phyloP scores from a whole-genome alignment of 768 basidiomycete genomes.

The Boletus sensibilis region DNA sequence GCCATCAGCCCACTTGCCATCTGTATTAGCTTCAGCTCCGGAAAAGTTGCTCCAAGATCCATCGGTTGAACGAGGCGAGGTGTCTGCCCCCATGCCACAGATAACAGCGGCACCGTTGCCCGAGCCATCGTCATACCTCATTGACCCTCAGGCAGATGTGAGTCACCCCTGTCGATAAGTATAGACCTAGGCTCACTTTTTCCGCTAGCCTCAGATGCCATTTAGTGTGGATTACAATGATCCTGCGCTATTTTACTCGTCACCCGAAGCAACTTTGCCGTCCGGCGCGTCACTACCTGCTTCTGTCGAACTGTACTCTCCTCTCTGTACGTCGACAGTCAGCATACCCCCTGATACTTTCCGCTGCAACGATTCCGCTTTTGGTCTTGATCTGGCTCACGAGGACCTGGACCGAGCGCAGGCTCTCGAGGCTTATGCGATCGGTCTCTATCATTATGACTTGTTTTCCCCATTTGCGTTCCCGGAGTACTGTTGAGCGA shows the following conservation, averaged over 20 bases:
- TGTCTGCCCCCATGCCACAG: background rate
- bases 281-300: slow-evolving; percentile 2
- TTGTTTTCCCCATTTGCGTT: slow-evolving; percentile 22
- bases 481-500: slow-evolving; percentile 18
- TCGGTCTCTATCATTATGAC: slow-evolving; percentile 29
- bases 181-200: background rate
- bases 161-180: background rate
- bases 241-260: background rate
- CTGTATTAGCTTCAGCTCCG: slow-evolving; percentile 14
- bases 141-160: slow-evolving; percentile 7
- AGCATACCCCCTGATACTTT: slow-evolving; percentile 3
- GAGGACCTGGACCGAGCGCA: slow-evolving; percentile 27
- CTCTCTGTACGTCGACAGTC: background rate
- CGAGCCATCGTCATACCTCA: background rate
- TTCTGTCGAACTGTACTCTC: background rate
- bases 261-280: background rate
- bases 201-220: background rate
- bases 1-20: slow-evolving; percentile 6
- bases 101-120: background rate
- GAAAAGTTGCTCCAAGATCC: slow-evolving; percentile 2
- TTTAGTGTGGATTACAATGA: background rate
- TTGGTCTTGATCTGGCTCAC: slow-evolving; percentile 2
- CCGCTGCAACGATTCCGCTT: background rate
- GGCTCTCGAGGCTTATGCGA: slow-evolving; percentile 31
- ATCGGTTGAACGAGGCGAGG: background rate